These are phyloP conservation scores for Verticillium nubilum DNA, from an alignment of 2,329 filamentous ascomycete genomes.

Conservation along the genomic window DNA sequence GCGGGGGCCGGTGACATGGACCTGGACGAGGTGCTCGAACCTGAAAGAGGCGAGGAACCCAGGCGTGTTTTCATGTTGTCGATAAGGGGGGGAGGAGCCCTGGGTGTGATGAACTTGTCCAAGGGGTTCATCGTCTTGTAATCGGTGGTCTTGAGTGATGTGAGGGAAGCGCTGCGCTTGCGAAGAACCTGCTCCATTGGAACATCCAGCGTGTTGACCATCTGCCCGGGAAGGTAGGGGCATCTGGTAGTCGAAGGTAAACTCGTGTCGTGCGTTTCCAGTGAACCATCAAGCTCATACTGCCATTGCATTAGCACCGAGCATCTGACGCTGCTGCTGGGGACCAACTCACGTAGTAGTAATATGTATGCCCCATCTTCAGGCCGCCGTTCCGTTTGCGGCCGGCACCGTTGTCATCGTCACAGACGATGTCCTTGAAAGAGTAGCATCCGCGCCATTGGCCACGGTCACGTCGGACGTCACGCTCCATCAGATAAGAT, in stretches of 20 bases:
- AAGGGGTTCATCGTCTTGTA: constrained; percentile 72
- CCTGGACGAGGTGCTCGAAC: constrained; percentile 27
- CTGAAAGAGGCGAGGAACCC: constrained; percentile 24
- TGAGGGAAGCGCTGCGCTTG: constrained; percentile 60
- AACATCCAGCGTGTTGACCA: constrained; percentile 77
- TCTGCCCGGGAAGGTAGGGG: constrained; percentile 82
- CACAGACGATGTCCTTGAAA: constrained; percentile 80
- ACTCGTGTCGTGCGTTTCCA: constrained; percentile 69
- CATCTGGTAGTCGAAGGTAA: constrained; percentile 73
- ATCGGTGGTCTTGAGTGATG: constrained; percentile 50
- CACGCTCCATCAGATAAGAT: constrained; percentile 75
- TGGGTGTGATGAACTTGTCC: constrained; percentile 69
- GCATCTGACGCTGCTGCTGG: constrained; percentile 8
- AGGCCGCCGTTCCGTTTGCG: constrained; percentile 69
- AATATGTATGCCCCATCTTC: constrained; percentile 90
- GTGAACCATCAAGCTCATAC: constrained; percentile 78
- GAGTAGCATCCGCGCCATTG: constrained; percentile 86
- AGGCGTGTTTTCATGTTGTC: constrained; percentile 28
- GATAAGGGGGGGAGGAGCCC: constrained; percentile 38
- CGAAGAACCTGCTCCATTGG: constrained; percentile 62
- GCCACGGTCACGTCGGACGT: constrained; percentile 65
- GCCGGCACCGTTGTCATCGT: constrained; percentile 53
- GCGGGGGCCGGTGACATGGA: constrained; percentile 43
- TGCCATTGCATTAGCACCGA: constrained; percentile 31
- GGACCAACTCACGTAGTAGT: constrained; percentile 74